Evolutionary conservation across 2,329 filamentous ascomycete genomes (phyloP).

Genomic region (Ilyonectria destructans): DNA sequence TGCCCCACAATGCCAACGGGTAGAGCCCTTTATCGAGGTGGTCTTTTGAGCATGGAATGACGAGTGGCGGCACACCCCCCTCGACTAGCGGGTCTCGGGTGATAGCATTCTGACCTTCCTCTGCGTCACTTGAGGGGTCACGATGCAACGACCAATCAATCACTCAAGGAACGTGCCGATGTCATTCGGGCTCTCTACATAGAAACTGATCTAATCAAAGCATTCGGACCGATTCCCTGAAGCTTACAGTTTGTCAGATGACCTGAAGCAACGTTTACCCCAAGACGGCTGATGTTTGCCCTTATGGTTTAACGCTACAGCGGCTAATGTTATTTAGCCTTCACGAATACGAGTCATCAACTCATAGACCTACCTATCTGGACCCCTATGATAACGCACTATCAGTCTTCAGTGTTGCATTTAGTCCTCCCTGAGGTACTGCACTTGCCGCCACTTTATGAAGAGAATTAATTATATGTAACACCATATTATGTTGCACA

Average conservation of each 20-base stretch:
- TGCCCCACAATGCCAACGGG: not conserved
- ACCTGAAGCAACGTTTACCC: not conserved
- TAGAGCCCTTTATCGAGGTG: not conserved
- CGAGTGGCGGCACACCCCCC: not conserved
- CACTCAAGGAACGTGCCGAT: not conserved
- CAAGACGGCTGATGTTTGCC: not conserved
- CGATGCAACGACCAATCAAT: not conserved
- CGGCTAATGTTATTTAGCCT: not conserved
- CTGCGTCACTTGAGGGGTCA: not conserved
- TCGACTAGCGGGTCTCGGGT: not conserved
- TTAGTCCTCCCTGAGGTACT: not conserved
- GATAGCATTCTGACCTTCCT: not conserved
- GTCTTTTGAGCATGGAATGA: not conserved
- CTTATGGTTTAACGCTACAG: not conserved
- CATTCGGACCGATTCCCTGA: not conserved
- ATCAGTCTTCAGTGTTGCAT: not conserved
- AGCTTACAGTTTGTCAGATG: not conserved
- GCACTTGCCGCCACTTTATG: not conserved
- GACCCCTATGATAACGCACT: not conserved
- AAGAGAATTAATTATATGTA: not conserved
- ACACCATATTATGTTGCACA: not conserved
- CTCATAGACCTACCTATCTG: not conserved
- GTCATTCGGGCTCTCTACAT: not conserved
- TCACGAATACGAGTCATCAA: not conserved
- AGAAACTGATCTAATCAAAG: not conserved